Conservation (phyloP, 768 basidiomycete genomes). For the Boletellus ananas region DNA sequence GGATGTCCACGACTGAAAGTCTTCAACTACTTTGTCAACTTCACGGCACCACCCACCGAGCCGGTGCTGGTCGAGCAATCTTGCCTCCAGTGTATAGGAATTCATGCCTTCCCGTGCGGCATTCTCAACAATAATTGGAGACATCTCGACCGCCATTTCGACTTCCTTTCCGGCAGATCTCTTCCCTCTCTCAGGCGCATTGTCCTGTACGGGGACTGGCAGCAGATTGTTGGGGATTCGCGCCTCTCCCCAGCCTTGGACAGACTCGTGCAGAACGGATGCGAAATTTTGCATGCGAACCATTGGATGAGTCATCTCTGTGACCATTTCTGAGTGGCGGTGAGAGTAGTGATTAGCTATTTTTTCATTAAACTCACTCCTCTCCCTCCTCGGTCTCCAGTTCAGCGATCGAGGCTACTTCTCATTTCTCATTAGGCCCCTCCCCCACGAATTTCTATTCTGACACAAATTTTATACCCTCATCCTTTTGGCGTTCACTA, state of each 20-base stretch:
- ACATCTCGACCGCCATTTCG: conserved; percentile 41
- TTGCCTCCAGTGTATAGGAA: conserved; percentile 43
- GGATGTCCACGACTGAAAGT: conserved; percentile 43
- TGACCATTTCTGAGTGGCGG: conserved; percentile 15
- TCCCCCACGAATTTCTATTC: not conserved
- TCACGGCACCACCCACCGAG: conserved; percentile 33
- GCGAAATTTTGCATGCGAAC: conserved; percentile 23
- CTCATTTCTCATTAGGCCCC: not conserved
- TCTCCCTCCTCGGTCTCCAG: not conserved
- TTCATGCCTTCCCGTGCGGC: conserved; percentile 48
- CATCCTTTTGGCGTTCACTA: not conserved
- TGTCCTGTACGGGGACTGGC: conserved; percentile 55
- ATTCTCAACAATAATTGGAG: conserved; percentile 36
- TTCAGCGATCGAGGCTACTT: not conserved
- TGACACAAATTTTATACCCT: not conserved
- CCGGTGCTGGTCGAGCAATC: conserved; percentile 20
- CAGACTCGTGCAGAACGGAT: conserved; percentile 33
- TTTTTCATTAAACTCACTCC: not conserved
- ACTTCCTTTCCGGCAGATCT: conserved; percentile 35
- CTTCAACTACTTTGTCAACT: conserved; percentile 56
- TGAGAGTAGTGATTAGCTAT: not conserved
- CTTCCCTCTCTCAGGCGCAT: conserved; percentile 48
- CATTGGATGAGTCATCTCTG: conserved; percentile 12
- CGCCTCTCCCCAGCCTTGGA: conserved; percentile 34
- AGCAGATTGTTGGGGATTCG: conserved; percentile 33